A percentile compares a stretch with the other conserved stretches of the same genome.
phyloP scores from a whole-genome alignment of 2,329 filamentous ascomycete genomes.

The Lachnellula willkommii region DNA sequence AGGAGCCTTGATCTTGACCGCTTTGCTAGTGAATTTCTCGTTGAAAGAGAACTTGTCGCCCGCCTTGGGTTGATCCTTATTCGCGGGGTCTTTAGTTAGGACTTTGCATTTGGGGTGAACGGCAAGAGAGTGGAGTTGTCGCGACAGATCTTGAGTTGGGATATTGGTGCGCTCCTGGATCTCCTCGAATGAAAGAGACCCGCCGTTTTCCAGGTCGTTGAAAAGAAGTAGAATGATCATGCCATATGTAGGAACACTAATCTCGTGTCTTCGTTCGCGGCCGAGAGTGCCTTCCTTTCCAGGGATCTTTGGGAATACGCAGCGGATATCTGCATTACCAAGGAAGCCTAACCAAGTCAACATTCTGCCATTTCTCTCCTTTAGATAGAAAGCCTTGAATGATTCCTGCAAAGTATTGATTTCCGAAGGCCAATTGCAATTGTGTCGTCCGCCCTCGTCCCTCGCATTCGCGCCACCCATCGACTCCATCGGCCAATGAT shows the following conservation, averaged over 20 bases:
- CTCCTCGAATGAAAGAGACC: constrained; percentile 60
- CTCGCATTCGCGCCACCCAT: constrained; percentile 59
- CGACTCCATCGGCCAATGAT: constrained; percentile 89
- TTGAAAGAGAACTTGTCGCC: constrained; percentile 82
- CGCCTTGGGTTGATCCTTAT: constrained; percentile 64
- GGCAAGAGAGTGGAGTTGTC: constrained; percentile 75
- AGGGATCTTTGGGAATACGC: constrained; percentile 65
- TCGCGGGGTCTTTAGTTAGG: constrained; percentile 72
- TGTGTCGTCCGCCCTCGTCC: constrained; percentile 42
- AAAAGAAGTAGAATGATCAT: constrained; percentile 89
- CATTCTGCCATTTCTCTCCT: constrained; percentile 80
- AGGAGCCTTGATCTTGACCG: constrained; percentile 83
- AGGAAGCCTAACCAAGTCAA: constrained; percentile 72
- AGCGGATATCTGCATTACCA: constrained; percentile 82
- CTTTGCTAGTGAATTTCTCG: constrained; percentile 71
- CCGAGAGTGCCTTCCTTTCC: constrained; percentile 62
- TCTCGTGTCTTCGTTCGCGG: constrained; percentile 72
- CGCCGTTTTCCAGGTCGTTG: constrained; percentile 61
- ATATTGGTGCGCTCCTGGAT: constrained; percentile 82
- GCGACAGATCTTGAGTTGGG: constrained; percentile 63
- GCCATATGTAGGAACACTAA: constrained; percentile 87
- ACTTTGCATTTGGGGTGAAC: constrained; percentile 80
- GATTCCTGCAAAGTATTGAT: constrained; percentile 73
- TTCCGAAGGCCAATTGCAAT: constrained; percentile 69
- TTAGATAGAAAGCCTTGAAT: constrained; percentile 83